These are phyloP conservation scores for Extremus antarcticus DNA, from an alignment of 495 filamentous ascomycete species.

Conservation along the genomic window DNA sequence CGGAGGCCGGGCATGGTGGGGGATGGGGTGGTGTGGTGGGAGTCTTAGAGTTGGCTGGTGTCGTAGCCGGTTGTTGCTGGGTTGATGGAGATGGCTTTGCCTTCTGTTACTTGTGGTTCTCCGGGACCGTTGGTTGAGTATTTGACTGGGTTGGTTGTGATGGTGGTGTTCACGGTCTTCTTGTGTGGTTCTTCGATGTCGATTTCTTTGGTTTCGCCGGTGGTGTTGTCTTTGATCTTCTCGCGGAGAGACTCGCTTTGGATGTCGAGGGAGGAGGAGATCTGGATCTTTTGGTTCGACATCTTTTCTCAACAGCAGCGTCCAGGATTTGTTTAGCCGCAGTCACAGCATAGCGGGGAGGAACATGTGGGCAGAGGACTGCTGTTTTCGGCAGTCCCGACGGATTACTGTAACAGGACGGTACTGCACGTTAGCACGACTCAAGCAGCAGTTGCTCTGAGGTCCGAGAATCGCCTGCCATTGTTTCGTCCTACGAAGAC, in stretches of 20 bases:
- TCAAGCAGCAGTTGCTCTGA: no score
- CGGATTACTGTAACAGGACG: background rate
- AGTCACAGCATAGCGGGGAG: background rate
- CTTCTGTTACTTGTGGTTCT: conserved; percentile 3
- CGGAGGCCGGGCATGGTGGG: conserved; percentile 28
- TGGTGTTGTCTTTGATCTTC: conserved; percentile 1
- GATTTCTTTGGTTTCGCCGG: conserved; percentile 5
- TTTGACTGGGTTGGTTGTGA: conserved; percentile 6
- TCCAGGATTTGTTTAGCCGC: background rate
- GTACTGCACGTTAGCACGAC: no score
- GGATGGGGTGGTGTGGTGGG: conserved; percentile 3
- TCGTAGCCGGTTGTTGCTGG: conserved; percentile 10
- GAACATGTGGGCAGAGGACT: no score
- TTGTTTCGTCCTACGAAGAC: no score
- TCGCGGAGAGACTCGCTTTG: conserved; percentile 6
- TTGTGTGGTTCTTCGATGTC: conserved; percentile 5
- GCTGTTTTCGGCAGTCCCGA: background rate
- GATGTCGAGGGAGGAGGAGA: conserved; percentile 12
- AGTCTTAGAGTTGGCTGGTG: conserved; percentile 10
- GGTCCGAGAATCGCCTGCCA: no score
- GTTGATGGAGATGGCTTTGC: background rate
- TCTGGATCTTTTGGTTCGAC: conserved; percentile 1
- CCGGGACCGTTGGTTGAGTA: background rate
- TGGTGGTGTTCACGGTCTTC: background rate
- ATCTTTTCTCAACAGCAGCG: background rate